Base-by-base conservation (phyloP, 257 asterid genomes). In the Osmanthus fragrans region DNA sequence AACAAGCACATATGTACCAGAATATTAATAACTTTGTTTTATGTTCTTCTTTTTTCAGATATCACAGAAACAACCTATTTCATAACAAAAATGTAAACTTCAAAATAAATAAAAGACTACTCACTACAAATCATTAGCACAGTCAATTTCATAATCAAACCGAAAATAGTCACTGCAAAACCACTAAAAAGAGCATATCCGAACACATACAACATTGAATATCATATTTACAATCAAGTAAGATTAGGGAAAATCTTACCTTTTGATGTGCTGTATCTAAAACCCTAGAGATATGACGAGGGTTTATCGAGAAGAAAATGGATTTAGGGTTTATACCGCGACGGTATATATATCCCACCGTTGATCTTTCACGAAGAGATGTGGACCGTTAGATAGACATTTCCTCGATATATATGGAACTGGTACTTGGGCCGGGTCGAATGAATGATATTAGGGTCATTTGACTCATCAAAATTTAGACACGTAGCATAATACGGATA, bases 201-300 rank as follows among this genome's bases (percentile, higher is more conserved):
- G 9, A 64, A 40, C 47, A 25, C 78, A 37, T 16, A 9, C 25
- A 1, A 9, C 30, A 71, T 15, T 9, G n/a, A 47, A 15, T 47
- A 47, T 15, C n/a, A 4, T 15, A 13, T n/a, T 47, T 0, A 13
- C n/a, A 70, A 51, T 54, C 64, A n/a, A 18, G 10, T 54, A 19
- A n/a, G 11, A n/a, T 54, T 54, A 2, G 64, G 27, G 23, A 54
- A 54, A 54, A 54, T 19, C 25, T 54, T n/a, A 54, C 85, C 85
- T 72, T 30, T 51, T 23, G 72, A 36, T 5, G 64, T 34, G 65
- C 21, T 37, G 4, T 32, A 15, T 79, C 74, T 69, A 34, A 83
- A 83, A 83, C 86, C 86, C 86, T 80, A 80, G 47, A 68, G 51
- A n/a, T 67, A 65, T 54, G 12, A 65, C 19, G 74, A 72, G 80